Percentiles rank a stretch among this genome's conserved stretches.
These are phyloP conservation scores for Fraxinus floribunda DNA, from an alignment of 305 asterid genomes.

Conservation along the genomic window DNA sequence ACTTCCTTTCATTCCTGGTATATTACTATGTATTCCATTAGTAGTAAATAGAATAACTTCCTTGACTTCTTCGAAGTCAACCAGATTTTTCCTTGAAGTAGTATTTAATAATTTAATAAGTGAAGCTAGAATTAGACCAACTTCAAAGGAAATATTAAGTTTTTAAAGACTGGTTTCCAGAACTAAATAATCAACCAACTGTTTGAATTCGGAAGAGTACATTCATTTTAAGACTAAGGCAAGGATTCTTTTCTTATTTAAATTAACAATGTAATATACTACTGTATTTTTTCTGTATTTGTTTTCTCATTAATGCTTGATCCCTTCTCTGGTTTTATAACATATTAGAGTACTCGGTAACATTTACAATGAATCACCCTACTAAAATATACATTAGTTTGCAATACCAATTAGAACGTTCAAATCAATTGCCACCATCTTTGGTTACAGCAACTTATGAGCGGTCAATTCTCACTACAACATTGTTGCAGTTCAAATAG, in stretches of 20 bases:
- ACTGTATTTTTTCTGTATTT: background rate
- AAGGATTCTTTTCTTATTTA: background rate
- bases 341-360: background rate
- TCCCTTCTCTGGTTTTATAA: background rate
- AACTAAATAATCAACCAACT: background rate
- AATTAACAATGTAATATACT: constrained; percentile 7
- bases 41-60: background rate
- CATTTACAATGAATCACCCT: background rate
- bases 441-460: background rate
- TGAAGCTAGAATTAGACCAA: background rate
- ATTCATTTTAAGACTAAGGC: constrained; percentile 8
- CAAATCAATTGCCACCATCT: background rate
- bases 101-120: background rate
- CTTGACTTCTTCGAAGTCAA: background rate
- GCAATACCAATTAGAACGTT: background rate
- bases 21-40: background rate
- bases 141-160: background rate
- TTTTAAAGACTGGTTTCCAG: background rate
- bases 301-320: background rate
- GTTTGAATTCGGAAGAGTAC: background rate
- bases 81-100: background rate
- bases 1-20: background rate
- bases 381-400: background rate
- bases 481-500: background rate
- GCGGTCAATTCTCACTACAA: background rate